Evolutionary conservation across 2,329 filamentous ascomycete genomes (phyloP).

Genomic region (Hirsutella rhossiliensis): DNA sequence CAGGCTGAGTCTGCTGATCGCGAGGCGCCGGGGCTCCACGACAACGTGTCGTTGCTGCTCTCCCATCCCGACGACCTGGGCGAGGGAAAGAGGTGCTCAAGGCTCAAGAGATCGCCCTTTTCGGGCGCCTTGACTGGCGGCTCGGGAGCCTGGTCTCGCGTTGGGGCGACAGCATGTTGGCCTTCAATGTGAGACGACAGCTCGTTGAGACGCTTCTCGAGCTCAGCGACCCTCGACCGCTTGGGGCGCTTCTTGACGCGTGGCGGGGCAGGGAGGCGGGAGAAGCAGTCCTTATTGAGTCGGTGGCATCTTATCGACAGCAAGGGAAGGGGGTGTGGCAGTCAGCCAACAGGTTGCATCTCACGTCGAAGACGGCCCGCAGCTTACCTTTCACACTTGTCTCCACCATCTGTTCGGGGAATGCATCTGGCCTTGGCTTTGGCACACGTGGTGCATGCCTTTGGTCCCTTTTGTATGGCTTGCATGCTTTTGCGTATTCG

Average conservation of each 20-base stretch:
- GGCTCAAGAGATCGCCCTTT: slow-evolving; percentile 12
- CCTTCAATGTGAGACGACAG: slow-evolving; percentile 31
- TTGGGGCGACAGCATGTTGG: slow-evolving; percentile 6
- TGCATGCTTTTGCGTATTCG: slow-evolving; percentile 13
- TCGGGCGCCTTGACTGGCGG: slow-evolving; percentile 3
- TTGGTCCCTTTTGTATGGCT: slow-evolving; percentile 28
- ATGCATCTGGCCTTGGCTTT: slow-evolving; percentile 40
- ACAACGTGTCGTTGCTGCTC: slow-evolving; percentile 6
- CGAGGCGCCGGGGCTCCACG: slow-evolving; percentile 9
- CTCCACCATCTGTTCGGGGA: slow-evolving; percentile 23
- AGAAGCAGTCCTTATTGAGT: slow-evolving; percentile 32
- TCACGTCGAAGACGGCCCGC: background rate
- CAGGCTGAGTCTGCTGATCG: slow-evolving; percentile 21
- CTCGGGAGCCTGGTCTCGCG: slow-evolving; percentile 3
- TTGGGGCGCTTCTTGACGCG: slow-evolving; percentile 33
- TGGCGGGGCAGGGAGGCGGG: slow-evolving; percentile 34
- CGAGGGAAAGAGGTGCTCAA: slow-evolving; percentile 24
- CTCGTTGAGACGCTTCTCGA: slow-evolving; percentile 37
- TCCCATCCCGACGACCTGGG: slow-evolving; percentile 10
- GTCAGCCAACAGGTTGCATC: background rate
- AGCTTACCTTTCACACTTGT: slow-evolving; percentile 35
- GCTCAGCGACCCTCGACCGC: slow-evolving; percentile 35
- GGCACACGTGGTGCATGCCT: slow-evolving; percentile 37
- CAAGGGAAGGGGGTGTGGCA: background rate
- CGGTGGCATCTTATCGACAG: slow-evolving; percentile 28